A percentile compares a stretch with the other conserved stretches of the same genome.
These are phyloP conservation scores for Sordariomycetes sp. DNA, from an alignment of 2,329 filamentous ascomycete genomes.

Conservation along the genomic window DNA sequence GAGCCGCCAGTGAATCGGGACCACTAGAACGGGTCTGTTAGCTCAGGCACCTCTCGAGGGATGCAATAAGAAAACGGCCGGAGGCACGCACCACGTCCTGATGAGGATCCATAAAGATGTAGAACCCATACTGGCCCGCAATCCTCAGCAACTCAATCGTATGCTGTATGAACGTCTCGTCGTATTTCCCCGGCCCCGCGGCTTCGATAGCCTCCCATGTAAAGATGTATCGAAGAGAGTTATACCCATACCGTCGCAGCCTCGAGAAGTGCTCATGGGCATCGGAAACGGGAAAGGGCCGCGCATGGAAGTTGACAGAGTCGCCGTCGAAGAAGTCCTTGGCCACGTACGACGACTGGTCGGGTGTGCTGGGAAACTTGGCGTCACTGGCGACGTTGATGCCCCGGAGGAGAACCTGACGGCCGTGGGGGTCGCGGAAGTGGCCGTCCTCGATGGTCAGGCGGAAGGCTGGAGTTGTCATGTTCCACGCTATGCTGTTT, in stretches of 20 bases:
- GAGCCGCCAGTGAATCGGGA: slow-evolving; percentile 89
- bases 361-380: slow-evolving; percentile 73
- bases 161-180: slow-evolving; percentile 85
- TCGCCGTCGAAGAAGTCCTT: slow-evolving; percentile 88
- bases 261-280: slow-evolving; percentile 78
- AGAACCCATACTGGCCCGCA: slow-evolving; percentile 85
- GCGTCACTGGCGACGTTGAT: slow-evolving; percentile 89
- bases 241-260: slow-evolving; percentile 83
- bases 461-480: slow-evolving; percentile 35
- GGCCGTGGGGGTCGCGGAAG: slow-evolving; percentile 70
- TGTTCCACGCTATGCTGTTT: background rate
- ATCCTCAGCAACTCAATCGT: slow-evolving; percentile 75
- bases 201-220: slow-evolving; percentile 99
- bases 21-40: slow-evolving; percentile 43
- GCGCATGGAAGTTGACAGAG: slow-evolving; percentile 73
- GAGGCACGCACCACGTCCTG: slow-evolving; percentile 70
- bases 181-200: slow-evolving; percentile 78
- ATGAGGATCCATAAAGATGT: slow-evolving; percentile 96
- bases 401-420: slow-evolving; percentile 79
- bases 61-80: background rate
- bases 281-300: slow-evolving; percentile 74
- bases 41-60: background rate
- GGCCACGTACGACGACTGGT: slow-evolving; percentile 65
- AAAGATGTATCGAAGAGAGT: slow-evolving; percentile 91
- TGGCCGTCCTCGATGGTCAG: slow-evolving; percentile 73